These are phyloP conservation scores for Zea mays DNA, from an alignment of 176 grass and related monocot genomes.

Conservation along the genomic window DNA sequence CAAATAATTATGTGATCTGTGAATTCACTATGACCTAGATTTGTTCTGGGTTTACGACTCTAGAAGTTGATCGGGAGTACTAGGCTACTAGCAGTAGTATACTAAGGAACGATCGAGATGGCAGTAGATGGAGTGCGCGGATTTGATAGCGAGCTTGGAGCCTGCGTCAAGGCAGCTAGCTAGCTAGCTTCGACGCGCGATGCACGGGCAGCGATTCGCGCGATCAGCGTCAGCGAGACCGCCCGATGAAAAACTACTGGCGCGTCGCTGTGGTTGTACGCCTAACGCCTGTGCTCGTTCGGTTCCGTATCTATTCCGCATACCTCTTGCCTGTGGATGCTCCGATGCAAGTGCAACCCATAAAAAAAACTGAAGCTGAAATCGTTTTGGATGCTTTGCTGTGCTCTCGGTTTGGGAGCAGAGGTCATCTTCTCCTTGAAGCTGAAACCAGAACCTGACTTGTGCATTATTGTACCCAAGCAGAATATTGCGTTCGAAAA, in stretches of 20 bases:
- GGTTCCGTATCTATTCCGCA: too few species aligned
- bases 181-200: not conserved
- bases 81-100: too few species aligned
- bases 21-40: too few species aligned
- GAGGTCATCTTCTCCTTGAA: not conserved
- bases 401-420: not conserved
- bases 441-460: not conserved
- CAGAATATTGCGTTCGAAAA: too few species aligned
- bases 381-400: not conserved
- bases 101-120: conserved; percentile 21
- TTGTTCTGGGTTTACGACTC: too few species aligned
- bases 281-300: not conserved
- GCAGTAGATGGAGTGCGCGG: not conserved
- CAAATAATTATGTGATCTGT: too few species aligned
- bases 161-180: conserved; percentile 1
- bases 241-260: not conserved
- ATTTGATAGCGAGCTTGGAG: conserved; percentile 17
- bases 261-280: not conserved
- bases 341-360: not conserved
- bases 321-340: not conserved
- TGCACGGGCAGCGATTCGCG: not conserved
- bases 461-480: not conserved
- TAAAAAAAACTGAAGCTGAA: not conserved
- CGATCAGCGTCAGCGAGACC: conserved; percentile 6
- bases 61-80: too few species aligned